Evolutionary conservation across 2,329 filamentous ascomycete genomes (phyloP).

Genomic region (Coniella vitis): DNA sequence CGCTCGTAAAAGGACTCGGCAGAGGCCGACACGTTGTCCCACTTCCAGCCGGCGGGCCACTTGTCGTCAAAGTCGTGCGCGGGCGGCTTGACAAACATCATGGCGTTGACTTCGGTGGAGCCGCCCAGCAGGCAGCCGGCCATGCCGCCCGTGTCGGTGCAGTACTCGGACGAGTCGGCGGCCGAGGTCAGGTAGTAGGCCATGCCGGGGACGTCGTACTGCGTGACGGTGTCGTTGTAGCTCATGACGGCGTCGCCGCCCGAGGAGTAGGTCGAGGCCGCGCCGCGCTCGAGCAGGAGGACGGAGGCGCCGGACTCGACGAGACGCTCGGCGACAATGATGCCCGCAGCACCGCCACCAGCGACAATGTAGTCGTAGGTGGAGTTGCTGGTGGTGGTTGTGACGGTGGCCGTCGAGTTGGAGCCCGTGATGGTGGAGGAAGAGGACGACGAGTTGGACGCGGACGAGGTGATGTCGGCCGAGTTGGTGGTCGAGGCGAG

Average conservation of each 20-base stretch:
- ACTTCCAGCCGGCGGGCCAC: constrained; percentile 26
- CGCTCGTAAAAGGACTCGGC: constrained; percentile 23
- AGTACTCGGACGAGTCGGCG: constrained; percentile 23
- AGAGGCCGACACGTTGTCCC: constrained; percentile 21
- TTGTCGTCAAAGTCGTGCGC: constrained; percentile 25
- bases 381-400: constrained; percentile 24
- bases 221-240: constrained; percentile 28
- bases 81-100: constrained; percentile 28
- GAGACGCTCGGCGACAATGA: constrained; percentile 29
- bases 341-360: constrained; percentile 30
- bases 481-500: constrained; percentile 17
- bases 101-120: constrained; percentile 27
- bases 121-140: constrained; percentile 33
- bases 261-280: constrained; percentile 25
- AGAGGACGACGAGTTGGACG: neutral
- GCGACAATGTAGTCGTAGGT: constrained; percentile 36
- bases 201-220: constrained; percentile 26
- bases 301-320: constrained; percentile 31
- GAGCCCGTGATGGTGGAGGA: neutral
- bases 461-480: neutral
- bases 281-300: constrained; percentile 32
- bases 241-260: constrained; percentile 25
- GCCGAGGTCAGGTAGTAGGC: constrained; percentile 20
- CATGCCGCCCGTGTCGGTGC: constrained; percentile 28
- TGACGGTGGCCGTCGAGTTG: constrained; percentile 17